Conservation (phyloP, 139 green algal genomes). For the Chlamydomonas schloesseri region DNA sequence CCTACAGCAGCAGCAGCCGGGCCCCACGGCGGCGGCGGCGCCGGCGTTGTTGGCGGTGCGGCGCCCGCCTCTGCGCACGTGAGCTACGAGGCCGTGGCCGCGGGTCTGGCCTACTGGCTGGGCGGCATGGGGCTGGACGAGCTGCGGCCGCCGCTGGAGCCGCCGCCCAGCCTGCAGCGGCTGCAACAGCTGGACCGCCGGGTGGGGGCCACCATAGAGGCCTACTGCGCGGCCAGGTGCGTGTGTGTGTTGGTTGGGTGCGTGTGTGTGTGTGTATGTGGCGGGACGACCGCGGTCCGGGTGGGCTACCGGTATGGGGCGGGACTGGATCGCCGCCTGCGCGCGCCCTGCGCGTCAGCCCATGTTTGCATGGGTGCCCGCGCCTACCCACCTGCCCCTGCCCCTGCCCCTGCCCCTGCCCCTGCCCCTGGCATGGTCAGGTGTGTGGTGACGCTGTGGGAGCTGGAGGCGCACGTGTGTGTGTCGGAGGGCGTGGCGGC, state of each 20-base stretch:
- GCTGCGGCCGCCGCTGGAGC: not conserved
- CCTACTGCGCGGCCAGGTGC: constrained; percentile 25
- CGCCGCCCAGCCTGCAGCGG: not conserved
- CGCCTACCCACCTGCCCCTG: not conserved
- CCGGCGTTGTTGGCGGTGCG: too few species aligned
- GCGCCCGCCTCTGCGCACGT: not conserved
- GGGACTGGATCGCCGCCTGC: not conserved
- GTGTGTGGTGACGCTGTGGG: constrained; percentile 30
- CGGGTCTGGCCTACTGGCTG: not conserved
- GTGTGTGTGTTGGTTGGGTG: not conserved
- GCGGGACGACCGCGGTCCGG: not conserved
- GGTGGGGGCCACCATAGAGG: not conserved
- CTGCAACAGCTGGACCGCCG: constrained; percentile 15
- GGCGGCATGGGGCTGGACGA: not conserved
- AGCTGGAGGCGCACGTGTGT: constrained; percentile 23
- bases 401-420: too few species aligned
- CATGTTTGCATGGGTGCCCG: not conserved
- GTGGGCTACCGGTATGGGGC: not conserved
- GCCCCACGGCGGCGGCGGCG: not conserved
- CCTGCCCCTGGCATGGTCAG: not conserved
- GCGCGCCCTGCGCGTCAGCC: too few species aligned
- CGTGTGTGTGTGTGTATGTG: too few species aligned
- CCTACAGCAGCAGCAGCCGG: not conserved
- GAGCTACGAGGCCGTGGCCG: not conserved
- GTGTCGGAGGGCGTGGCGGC: not conserved